Base-by-base conservation (phyloP, 768 basidiomycete genomes). In the Pseudohyphozyma bogoriensis region DNA sequence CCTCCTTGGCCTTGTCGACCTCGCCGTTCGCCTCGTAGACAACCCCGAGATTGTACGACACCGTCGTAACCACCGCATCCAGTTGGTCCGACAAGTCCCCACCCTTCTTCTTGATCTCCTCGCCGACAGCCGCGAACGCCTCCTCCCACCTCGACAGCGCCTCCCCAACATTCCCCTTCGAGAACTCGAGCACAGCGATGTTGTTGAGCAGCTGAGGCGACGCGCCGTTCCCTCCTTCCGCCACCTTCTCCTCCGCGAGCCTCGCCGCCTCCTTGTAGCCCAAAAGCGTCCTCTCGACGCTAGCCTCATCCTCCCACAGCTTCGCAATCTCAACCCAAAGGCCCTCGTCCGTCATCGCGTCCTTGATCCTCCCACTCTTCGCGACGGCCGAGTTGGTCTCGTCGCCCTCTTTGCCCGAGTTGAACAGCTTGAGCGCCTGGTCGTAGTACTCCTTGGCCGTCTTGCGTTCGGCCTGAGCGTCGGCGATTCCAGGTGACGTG, bases 261-360 rank as follows among this genome's bases (percentile, higher is more conserved):
- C 33, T 29, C 45, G 51, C 36, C 29, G 90, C 89, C 53, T 88
- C 84, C 62, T 81, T 80, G 55, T 89, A 79, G 2, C 87, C 86
- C 60, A 79, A 82, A 6, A 81, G 76, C 56, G 86, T 84, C 53
- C 85, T 82, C 31, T 87, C 87, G 18, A 60, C 85, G 65, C 69
- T 79, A 84, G 18, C 91, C 87, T 4, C 80, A 37, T 66, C 83
- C 68, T 87, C 86, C 87, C 90, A 96, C 56, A 95, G 73, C 49
- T 84, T 82, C 15, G 89, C 89, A 61, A 96, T 83, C 72, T 96
- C 92, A n/a, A 84, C 76, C 65, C 89, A 85, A 80, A 96, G 82
- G 61, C 93, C 87, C 54, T 86, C 76, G 69, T 99, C 93, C 16
- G 35, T 42, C 15, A 61, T 65, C 28, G 68, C 47, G 24, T 59